phyloP scores from a whole-genome alignment of 495 filamentous ascomycete genomes.

The Talaromyces nanjingensis region DNA sequence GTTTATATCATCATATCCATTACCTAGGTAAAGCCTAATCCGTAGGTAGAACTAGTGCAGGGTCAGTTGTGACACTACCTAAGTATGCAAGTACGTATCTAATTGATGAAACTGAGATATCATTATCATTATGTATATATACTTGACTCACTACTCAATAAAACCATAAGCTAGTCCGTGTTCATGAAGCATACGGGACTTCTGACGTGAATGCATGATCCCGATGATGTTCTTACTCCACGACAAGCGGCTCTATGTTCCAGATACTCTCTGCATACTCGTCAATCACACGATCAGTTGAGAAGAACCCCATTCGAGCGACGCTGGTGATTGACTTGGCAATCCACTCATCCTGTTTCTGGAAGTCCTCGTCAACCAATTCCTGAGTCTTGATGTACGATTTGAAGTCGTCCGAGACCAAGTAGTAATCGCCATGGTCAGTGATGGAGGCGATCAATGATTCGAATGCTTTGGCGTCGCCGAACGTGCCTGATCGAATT shows the following conservation, averaged over 20 bases:
- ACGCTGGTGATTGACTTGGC: slow-evolving; percentile 84
- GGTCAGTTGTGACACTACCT: too few species aligned
- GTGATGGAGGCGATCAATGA: slow-evolving; percentile 75
- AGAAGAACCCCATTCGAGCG: slow-evolving; percentile 94
- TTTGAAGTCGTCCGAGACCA: slow-evolving; percentile 94
- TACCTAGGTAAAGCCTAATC: too few species aligned
- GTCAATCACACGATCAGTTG: slow-evolving; percentile 89
- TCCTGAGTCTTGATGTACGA: slow-evolving; percentile 85
- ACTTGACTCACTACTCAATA: neutral
- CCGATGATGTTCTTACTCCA: slow-evolving; percentile 15
- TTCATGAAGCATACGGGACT: neutral
- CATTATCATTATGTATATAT: neutral
- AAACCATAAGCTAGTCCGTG: neutral
- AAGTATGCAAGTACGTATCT: too few species aligned
- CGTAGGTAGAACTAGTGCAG: too few species aligned
- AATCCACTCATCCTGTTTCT: slow-evolving; percentile 85
- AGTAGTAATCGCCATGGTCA: slow-evolving; percentile 94
- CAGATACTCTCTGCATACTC: slow-evolving; percentile 98
- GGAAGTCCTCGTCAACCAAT: slow-evolving; percentile 84
- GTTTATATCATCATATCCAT: too few species aligned
- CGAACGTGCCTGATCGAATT: slow-evolving; percentile 72
- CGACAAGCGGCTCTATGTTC: slow-evolving; percentile 75
- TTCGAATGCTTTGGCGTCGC: slow-evolving; percentile 65
- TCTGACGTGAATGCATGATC: neutral
- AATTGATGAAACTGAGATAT: neutral